Evolutionary conservation across 179 eudicot genomes (phyloP).

Genomic region (Carnegiea gigantea): DNA sequence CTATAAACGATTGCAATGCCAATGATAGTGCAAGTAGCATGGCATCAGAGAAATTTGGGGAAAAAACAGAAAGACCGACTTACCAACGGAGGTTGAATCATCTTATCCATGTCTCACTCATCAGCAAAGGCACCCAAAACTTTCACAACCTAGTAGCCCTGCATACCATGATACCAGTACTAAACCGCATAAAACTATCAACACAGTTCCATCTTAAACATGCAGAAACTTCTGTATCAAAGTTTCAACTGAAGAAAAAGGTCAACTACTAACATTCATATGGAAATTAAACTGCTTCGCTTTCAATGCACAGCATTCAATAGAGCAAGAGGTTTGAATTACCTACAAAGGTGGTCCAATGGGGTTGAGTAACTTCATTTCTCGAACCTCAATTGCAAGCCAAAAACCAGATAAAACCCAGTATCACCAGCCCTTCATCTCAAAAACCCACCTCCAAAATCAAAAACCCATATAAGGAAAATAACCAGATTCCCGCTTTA

Average conservation of each 20-base stretch:
- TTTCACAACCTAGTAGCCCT: constrained; percentile 24
- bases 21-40: not conserved
- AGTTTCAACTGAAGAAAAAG: not conserved
- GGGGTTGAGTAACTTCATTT: constrained; percentile 21
- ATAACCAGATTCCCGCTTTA: constrained; percentile 6
- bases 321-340: constrained; percentile 4
- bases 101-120: constrained; percentile 51
- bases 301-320: not conserved
- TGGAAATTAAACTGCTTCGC: not conserved
- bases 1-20: constrained; percentile 1
- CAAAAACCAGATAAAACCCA: not conserved
- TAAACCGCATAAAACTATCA: not conserved
- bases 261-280: too few relatives aligned
- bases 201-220: not conserved
- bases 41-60: not conserved
- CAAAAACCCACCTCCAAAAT: constrained; percentile 21
- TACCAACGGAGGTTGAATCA: constrained; percentile 89
- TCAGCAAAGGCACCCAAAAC: constrained; percentile 28
- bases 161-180: constrained; percentile 3
- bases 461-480: constrained; percentile 25
- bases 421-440: constrained; percentile 8
- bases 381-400: constrained; percentile 16
- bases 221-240: not conserved
- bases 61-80: constrained; percentile 18
- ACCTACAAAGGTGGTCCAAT: constrained; percentile 27